Evolutionary conservation across 225 moss, liverwort and hornwort species (phyloP), one percentile per base, ranked within the genome.

Genomic region (Takakia lepidozioides): DNA sequence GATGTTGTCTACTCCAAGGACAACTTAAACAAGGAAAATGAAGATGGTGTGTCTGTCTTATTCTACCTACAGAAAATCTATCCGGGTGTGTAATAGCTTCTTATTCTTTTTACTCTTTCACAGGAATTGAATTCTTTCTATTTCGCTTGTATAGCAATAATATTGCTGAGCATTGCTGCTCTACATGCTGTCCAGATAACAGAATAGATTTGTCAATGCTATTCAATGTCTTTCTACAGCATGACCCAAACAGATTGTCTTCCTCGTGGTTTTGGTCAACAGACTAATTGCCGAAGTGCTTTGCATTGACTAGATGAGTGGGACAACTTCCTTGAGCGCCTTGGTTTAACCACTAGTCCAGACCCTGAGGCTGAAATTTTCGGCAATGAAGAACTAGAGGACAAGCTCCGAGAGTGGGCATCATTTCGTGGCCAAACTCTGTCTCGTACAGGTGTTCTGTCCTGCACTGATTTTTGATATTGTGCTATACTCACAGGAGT

Each of bases 351-450:
- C 36, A 43, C 48, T 34, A 68, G 57, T 52, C 48, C 66, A 13
- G 63, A 79, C 32, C 78, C 78, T 22, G 93, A 93, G 22, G 5
- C 15, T 29, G 73, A 93, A 19, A 78, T 93, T 18, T 93, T 80
- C 60, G 57, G 76, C 21, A 66, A 43, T 36, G 76, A 42, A 39
- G 88, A 86, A 29, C 61, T 78, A 53, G 88, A 84, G 44, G 83
- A 83, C 55, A 76, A 81, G 66, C 41, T 95, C 43, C 82, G 95
- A 43, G 61, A 90, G 2, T 95, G 95, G 95, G 95, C 90, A 36
- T 95, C 95, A 27, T 95, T 84, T 55, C 80, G 95, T 54, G 95
- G 95, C 45, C 95, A 95, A 66, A 95, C 95, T 27, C 86, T 95
- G 29, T 81, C 71, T 26, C 86, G 95, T 34, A 95, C 95, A 73